These are phyloP conservation scores for Sporothrix dimorphospora DNA, from an alignment of 2,329 filamentous ascomycete genomes.

Conservation along the genomic window DNA sequence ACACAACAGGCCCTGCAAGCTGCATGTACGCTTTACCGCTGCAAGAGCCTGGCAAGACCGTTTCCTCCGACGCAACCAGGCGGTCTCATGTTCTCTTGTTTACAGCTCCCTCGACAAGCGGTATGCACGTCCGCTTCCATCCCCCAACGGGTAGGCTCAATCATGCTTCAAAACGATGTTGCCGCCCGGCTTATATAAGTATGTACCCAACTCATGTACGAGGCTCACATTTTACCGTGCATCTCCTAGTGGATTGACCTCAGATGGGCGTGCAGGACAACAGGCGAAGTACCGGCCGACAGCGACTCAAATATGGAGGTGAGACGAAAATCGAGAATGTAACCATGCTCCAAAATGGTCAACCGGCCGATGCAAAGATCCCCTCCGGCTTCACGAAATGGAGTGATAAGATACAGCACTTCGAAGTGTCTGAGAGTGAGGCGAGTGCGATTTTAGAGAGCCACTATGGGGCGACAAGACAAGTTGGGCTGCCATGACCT, in stretches of 20 bases:
- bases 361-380: constrained; percentile 3
- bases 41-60: constrained; percentile 8
- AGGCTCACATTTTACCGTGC: constrained; percentile 7
- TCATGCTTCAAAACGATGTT: not conserved
- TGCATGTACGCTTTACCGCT: constrained; percentile 20
- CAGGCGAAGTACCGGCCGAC: constrained; percentile 22
- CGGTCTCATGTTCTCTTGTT: constrained; percentile 10
- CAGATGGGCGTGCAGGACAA: constrained; percentile 7
- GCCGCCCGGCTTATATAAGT: constrained; percentile 6
- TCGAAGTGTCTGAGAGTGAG: not conserved
- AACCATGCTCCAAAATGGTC: constrained; percentile 1
- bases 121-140: not conserved
- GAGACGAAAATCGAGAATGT: constrained; percentile 16
- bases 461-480: not conserved
- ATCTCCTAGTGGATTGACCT: not conserved
- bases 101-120: constrained; percentile 19
- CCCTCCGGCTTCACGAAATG: not conserved
- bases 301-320: not conserved
- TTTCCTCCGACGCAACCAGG: not conserved
- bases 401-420: not conserved
- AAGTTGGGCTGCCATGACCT: not conserved
- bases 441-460: not conserved
- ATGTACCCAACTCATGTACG: constrained; percentile 3
- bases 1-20: constrained; percentile 14
- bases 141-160: not conserved